Conservation (phyloP, 495 filamentous ascomycete genomes). For the Hyaloscypha bicolor region DNA sequence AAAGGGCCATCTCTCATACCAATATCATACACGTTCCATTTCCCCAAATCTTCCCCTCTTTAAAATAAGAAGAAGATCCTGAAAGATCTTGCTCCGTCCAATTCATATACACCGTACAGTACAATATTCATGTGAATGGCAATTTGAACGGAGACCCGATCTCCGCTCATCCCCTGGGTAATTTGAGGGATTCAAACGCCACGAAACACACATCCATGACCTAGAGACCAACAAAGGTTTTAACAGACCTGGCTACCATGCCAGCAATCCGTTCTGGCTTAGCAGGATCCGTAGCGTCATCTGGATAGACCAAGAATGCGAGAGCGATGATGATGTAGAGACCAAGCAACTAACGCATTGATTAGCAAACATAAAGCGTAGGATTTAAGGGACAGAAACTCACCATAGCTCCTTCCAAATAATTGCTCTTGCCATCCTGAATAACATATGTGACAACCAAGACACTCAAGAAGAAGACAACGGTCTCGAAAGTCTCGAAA, state of each 20-base stretch:
- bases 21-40: not conserved
- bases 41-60: not conserved
- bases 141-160: too few relatives aligned
- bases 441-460: slow-evolving; percentile 91
- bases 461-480: slow-evolving; percentile 88
- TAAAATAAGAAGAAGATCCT: not conserved
- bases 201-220: not conserved
- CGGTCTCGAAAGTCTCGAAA: slow-evolving; percentile 92
- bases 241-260: slow-evolving; percentile 17
- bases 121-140: not conserved
- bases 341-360: slow-evolving; percentile 45
- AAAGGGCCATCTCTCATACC: not conserved
- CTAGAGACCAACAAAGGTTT: slow-evolving; percentile 7
- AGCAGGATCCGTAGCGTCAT: slow-evolving; percentile 46
- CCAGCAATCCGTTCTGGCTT: not conserved
- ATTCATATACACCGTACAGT: not conserved
- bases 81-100: not conserved
- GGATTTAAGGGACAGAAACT: slow-evolving; percentile 34
- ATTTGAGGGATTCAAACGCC: not conserved
- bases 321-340: slow-evolving; percentile 82
- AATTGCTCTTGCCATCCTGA: slow-evolving; percentile 94
- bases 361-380: not conserved
- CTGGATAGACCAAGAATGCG: slow-evolving; percentile 88
- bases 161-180: not conserved
- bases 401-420: slow-evolving; percentile 92